Percentiles rank a stretch among this genome's conserved stretches.
Conservation (phyloP, 352 stramenopile species). For the Phytopythium litorale region DNA sequence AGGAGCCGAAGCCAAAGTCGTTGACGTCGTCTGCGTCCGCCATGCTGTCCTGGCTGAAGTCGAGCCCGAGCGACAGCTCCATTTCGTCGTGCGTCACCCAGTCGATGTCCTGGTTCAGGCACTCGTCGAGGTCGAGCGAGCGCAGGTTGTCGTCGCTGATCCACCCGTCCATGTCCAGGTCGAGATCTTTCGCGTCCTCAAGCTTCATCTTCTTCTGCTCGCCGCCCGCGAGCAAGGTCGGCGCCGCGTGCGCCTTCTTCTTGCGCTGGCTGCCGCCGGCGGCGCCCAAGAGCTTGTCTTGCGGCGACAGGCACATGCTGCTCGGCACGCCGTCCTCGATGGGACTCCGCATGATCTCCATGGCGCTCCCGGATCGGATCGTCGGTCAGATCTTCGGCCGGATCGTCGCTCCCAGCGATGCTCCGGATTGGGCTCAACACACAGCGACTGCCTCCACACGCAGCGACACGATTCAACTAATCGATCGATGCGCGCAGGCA, state of each 20-base stretch:
- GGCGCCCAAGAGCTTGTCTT: conserved; percentile 54
- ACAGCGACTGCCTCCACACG: conserved; percentile 5
- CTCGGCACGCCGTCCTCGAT: conserved; percentile 43
- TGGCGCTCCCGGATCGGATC: neutral
- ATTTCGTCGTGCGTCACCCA: conserved; percentile 74
- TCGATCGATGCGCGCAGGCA: conserved; percentile 9
- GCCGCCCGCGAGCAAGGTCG: conserved; percentile 8
- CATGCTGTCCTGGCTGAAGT: conserved; percentile 35
- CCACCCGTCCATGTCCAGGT: conserved; percentile 55
- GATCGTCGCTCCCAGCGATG: neutral
- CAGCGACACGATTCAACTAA: conserved; percentile 13
- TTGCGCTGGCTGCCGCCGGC: conserved; percentile 24
- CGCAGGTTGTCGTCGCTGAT: conserved; percentile 80
- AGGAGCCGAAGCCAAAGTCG: conserved; percentile 61
- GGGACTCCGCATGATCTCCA: conserved; percentile 21
- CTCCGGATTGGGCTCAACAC: neutral
- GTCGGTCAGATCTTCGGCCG: too few relatives aligned
- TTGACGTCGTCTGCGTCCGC: conserved; percentile 36
- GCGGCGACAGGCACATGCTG: conserved; percentile 57
- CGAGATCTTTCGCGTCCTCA: conserved; percentile 33
- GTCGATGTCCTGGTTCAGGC: conserved; percentile 79
- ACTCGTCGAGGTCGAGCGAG: conserved; percentile 69
- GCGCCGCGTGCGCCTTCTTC: conserved; percentile 30
- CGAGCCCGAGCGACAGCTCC: conserved; percentile 52
- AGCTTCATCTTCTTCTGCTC: conserved; percentile 28